Percentiles rank a stretch among this genome's conserved stretches.
phyloP scores from a whole-genome alignment of 2,329 filamentous ascomycete species.

The Fusarium haematococcum region DNA sequence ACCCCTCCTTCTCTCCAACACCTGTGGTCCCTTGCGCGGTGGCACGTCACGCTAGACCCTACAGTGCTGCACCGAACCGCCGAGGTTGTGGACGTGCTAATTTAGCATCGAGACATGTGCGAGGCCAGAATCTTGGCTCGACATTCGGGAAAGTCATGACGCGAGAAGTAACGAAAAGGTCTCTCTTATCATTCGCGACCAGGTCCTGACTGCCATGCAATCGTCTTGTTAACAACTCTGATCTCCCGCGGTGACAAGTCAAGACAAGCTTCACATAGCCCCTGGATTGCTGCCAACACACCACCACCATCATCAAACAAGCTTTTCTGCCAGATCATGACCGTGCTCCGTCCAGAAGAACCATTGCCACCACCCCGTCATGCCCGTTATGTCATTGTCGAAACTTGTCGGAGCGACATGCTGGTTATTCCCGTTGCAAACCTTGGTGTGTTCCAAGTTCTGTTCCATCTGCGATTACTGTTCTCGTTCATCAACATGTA shows the following conservation, averaged over 20 bases:
- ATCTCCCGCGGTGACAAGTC: neutral
- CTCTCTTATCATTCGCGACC: neutral
- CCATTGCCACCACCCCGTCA: constrained; percentile 13
- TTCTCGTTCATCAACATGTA: neutral
- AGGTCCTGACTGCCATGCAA: neutral
- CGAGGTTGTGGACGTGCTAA: neutral
- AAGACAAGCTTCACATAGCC: neutral
- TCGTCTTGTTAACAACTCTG: neutral
- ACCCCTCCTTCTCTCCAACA: constrained; percentile 1
- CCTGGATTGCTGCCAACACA: constrained; percentile 6
- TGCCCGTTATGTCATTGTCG: constrained; percentile 28
- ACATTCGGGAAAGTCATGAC: neutral
- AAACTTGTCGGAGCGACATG: neutral
- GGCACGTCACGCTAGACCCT: constrained; percentile 15
- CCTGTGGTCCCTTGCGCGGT: constrained; percentile 28
- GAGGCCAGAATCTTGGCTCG: constrained; percentile 5
- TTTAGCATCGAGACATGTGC: neutral
- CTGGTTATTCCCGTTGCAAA: neutral
- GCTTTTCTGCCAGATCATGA: constrained; percentile 21
- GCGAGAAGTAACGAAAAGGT: neutral
- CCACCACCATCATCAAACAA: constrained; percentile 13
- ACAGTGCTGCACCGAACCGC: neutral
- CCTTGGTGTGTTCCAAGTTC: neutral
- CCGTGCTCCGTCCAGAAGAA: constrained; percentile 1
- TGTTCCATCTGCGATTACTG: neutral